A percentile compares a stretch with the other conserved stretches of the same genome.
phyloP scores from a whole-genome alignment of 2,329 filamentous ascomycete species.

The Talaromyces sp. region DNA sequence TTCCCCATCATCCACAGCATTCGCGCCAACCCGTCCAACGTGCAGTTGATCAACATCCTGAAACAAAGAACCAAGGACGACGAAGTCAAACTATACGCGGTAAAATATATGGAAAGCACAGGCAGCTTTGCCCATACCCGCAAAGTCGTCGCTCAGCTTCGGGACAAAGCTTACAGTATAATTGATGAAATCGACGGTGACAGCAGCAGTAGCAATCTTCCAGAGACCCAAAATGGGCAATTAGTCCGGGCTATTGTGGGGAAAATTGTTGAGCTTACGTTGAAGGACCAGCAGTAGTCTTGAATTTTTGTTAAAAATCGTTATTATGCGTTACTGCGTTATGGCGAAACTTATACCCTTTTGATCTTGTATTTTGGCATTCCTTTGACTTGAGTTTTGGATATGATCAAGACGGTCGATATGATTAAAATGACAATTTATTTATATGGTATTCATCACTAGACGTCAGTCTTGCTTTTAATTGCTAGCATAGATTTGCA shows the following conservation, averaged over 20 bases:
- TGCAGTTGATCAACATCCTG: constrained; percentile 83
- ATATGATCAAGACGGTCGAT: neutral
- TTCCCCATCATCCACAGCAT: constrained; percentile 95
- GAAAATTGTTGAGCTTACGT: constrained; percentile 49
- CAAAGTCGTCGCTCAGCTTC: constrained; percentile 58
- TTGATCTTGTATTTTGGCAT: neutral
- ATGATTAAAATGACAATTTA: neutral
- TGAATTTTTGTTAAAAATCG: neutral
- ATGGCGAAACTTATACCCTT: constrained; percentile 3
- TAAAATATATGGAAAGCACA: constrained; percentile 82
- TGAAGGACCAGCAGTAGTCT: constrained; percentile 19
- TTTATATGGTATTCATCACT: too few species aligned
- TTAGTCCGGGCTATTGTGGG: constrained; percentile 63
- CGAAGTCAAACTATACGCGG: constrained; percentile 85
- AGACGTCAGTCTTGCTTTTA: neutral
- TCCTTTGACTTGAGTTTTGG: neutral
- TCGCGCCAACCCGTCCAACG: constrained; percentile 51
- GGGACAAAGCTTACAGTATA: constrained; percentile 57
- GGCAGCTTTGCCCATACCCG: constrained; percentile 85
- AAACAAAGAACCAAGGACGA: constrained; percentile 82
- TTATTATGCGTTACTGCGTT: neutral
- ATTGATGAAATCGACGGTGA: constrained; percentile 58
- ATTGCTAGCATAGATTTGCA: neutral
- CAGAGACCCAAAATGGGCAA: constrained; percentile 34
- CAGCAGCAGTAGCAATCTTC: constrained; percentile 9